Evolutionary conservation across 306 rosid species (phyloP), one percentile per base, ranked within the genome.

Genomic region (Lotus japonicus): DNA sequence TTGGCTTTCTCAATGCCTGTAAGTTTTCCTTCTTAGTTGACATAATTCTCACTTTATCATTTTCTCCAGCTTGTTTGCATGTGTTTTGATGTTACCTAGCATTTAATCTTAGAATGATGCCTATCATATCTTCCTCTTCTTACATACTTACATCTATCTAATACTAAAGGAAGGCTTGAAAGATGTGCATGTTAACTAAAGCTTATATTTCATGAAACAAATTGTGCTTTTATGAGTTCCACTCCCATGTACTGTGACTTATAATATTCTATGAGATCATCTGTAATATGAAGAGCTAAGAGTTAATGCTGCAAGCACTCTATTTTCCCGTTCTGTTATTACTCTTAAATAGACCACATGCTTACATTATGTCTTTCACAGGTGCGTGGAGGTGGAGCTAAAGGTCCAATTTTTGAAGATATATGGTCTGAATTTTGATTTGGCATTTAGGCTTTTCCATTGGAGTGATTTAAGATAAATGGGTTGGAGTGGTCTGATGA

Each of bases 1-100:
- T 36, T 94, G 92, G 87, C 87, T 21, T 82, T 90, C 66, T 84
- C 96, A 5, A 55, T 76, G 83, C 96, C 96, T 11, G 98, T 94
- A 82, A 86, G 95, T 73, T 68, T 15, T 75, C 42, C 58, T 17
- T 66, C 17, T 50, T 48, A 49, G n/a, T 18, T n/a, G n/a, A n/a
- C n/a, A 15, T 72, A 19, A 43, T 64, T 78, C 63, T 62, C 31
- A 41, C 35, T 45, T 36, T 13, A 17, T 19, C 51, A 2, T 77
- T 18, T 8, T 11, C 19, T 57, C 48, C 21, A 17, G 28, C 9
- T 16, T 9, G n/a, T 13, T 42, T 60, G 16, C 15, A 26, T 58
- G 46, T 53, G 53, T 26, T 41, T 58, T 55, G 7, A 68, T 70
- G 31, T 44, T 42, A 58, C 44, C 49, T 58, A 11, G n/a, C 36